Conservation (phyloP, 192 early-diverging fungal genomes). For the Podila verticillata region DNA sequence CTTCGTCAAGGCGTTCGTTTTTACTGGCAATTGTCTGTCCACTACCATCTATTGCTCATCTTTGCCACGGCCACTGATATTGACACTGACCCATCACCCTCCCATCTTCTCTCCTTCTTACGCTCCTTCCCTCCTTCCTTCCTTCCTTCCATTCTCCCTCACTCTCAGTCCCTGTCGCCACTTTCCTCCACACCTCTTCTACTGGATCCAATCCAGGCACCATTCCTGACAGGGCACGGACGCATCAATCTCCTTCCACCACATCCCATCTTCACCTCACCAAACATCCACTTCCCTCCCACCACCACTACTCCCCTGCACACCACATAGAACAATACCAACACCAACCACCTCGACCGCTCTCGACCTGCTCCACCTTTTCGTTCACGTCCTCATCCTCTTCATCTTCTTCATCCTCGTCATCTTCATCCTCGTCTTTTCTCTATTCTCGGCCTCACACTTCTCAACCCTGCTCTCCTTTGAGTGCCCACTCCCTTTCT, state of each 20-base stretch:
- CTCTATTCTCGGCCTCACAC: too few species aligned
- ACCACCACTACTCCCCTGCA: neutral
- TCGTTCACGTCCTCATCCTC: too few species aligned
- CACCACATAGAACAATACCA: neutral
- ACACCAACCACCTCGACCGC: neutral
- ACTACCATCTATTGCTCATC: neutral
- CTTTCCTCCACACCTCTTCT: neutral
- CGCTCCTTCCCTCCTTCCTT: conserved; percentile 4
- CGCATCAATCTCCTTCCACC: neutral
- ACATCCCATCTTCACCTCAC: neutral
- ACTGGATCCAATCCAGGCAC: neutral
- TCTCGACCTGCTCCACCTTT: too few species aligned
- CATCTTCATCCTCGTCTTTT: too few species aligned
- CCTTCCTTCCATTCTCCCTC: neutral
- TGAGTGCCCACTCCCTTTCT: too few species aligned
- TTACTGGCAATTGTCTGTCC: too few species aligned
- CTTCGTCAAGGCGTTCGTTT: too few species aligned
- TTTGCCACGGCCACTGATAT: neutral
- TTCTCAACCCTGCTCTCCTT: too few species aligned
- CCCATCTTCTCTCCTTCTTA: neutral
- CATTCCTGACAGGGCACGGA: neutral
- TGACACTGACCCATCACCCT: neutral
- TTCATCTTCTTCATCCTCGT: too few species aligned
- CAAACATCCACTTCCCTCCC: neutral
- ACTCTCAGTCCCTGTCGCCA: neutral